A percentile compares a stretch with the other conserved stretches of the same genome.
Evolutionary conservation across 192 early-diverging fungal species (phyloP).

Genomic region (Mortierella alpina): DNA sequence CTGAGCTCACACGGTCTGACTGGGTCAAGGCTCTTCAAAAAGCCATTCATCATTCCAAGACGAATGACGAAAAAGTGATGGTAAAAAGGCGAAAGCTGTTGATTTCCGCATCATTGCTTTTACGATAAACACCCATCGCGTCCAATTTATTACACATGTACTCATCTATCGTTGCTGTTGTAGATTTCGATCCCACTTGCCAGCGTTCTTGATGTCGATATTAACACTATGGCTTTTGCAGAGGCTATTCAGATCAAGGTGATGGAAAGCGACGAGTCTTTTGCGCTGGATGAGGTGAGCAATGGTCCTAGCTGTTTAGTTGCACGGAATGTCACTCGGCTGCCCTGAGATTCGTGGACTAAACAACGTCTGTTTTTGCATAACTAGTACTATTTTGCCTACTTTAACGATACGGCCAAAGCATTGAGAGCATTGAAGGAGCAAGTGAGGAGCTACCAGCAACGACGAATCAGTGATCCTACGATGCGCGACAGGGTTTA

Average conservation of each 20-base stretch:
- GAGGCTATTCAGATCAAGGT: constrained; percentile 65
- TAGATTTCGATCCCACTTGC: constrained; percentile 66
- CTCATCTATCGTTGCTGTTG: neutral
- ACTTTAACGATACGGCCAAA: constrained; percentile 64
- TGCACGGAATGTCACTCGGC: neutral
- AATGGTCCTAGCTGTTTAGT: neutral
- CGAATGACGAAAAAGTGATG: constrained; percentile 68
- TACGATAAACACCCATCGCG: neutral
- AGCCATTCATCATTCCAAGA: constrained; percentile 68
- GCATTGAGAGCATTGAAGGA: constrained; percentile 46
- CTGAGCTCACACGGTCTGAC: constrained; percentile 60
- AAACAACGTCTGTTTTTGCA: neutral
- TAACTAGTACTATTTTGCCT: constrained; percentile 72
- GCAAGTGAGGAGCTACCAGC: constrained; percentile 38
- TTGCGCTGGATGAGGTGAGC: constrained; percentile 68
- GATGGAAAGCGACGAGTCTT: constrained; percentile 62
- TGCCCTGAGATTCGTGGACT: neutral
- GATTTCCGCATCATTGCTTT: neutral
- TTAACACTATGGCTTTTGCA: constrained; percentile 60
- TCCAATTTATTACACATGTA: neutral
- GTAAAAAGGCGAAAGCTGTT: constrained; percentile 10
- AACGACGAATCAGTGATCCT: neutral
- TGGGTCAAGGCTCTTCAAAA: constrained; percentile 70
- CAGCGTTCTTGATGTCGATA: constrained; percentile 64
- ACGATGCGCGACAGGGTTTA: constrained; percentile 6